Percentiles rank a stretch among this genome's conserved stretches.
Evolutionary conservation across 495 filamentous ascomycete genomes (phyloP).

Genomic region (Aspergillus affinis): DNA sequence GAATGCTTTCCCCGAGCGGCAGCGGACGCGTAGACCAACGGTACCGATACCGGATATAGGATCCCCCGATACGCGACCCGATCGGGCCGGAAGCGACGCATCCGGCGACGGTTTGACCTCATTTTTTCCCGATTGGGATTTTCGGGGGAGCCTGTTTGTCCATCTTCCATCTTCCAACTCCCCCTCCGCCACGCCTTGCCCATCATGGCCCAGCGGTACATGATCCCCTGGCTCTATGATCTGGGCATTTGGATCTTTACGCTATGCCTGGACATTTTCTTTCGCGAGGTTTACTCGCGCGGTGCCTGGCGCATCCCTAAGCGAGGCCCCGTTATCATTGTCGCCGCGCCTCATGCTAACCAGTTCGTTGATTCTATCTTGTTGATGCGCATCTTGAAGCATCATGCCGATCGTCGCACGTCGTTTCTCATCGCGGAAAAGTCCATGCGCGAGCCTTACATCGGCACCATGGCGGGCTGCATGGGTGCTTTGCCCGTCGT

Average conservation of each 20-base stretch:
- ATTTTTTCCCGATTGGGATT: not conserved
- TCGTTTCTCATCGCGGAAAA: slow-evolving; percentile 93
- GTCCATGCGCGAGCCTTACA: slow-evolving; percentile 82
- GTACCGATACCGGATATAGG: not conserved
- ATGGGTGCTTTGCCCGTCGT: slow-evolving; percentile 88
- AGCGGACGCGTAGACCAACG: not conserved
- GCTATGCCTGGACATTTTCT: slow-evolving; percentile 89
- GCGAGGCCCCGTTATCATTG: slow-evolving; percentile 86
- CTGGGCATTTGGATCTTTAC: slow-evolving; percentile 79
- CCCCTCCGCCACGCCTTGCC: too few species aligned
- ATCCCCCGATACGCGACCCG: not conserved
- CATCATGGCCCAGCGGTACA: not conserved
- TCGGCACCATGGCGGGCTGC: slow-evolving; percentile 74
- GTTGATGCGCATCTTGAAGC: slow-evolving; percentile 82
- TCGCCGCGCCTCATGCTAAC: slow-evolving; percentile 98
- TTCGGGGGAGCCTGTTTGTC: not conserved
- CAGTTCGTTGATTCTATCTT: slow-evolving; percentile 98
- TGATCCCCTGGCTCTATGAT: slow-evolving; percentile 67
- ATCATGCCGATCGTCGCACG: slow-evolving; percentile 82
- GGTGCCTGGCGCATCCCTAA: slow-evolving; percentile 90
- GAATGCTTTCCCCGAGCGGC: too few species aligned
- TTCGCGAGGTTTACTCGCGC: slow-evolving; percentile 93
- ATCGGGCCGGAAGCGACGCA: not conserved
- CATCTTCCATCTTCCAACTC: too few species aligned
- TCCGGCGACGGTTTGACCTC: not conserved